These are phyloP conservation scores for Lachnellula cervina DNA, from an alignment of 2,329 filamentous ascomycete species.

Conservation along the genomic window DNA sequence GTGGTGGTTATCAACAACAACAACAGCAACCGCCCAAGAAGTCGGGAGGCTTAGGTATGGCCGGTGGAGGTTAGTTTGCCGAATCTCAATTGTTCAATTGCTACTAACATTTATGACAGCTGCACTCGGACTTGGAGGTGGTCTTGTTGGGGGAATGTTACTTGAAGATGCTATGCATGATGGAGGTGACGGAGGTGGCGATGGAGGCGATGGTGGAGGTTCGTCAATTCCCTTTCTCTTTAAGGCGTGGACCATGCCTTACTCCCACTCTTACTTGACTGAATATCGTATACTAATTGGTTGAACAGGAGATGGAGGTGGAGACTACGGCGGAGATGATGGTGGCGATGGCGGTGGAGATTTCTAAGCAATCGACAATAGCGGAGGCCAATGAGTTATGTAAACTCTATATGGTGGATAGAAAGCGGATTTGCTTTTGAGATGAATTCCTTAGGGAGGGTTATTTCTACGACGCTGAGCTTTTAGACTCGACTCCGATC, in stretches of 20 bases:
- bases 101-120: background rate
- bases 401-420: no score
- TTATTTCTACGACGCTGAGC: no score
- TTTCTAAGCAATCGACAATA: slow-evolving; percentile 7
- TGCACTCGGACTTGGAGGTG: slow-evolving; percentile 75
- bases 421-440: no score
- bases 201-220: slow-evolving; percentile 23
- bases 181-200: slow-evolving; percentile 11
- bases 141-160: slow-evolving; percentile 72
- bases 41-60: slow-evolving; percentile 58
- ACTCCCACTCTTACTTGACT: background rate
- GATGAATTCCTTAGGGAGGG: no score
- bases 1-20: slow-evolving; percentile 27
- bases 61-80: slow-evolving; percentile 48
- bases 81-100: background rate
- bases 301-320: slow-evolving; percentile 7
- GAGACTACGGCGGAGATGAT: slow-evolving; percentile 27
- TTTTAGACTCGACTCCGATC: no score
- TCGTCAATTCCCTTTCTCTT: no score
- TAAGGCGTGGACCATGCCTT: background rate
- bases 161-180: slow-evolving; percentile 58
- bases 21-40: slow-evolving; percentile 37
- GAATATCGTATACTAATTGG: background rate
- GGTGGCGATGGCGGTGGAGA: slow-evolving; percentile 16
- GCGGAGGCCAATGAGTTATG: no score